Conservation (phyloP, 176 grass and related monocot genomes). For the Oryza meyeriana region DNA sequence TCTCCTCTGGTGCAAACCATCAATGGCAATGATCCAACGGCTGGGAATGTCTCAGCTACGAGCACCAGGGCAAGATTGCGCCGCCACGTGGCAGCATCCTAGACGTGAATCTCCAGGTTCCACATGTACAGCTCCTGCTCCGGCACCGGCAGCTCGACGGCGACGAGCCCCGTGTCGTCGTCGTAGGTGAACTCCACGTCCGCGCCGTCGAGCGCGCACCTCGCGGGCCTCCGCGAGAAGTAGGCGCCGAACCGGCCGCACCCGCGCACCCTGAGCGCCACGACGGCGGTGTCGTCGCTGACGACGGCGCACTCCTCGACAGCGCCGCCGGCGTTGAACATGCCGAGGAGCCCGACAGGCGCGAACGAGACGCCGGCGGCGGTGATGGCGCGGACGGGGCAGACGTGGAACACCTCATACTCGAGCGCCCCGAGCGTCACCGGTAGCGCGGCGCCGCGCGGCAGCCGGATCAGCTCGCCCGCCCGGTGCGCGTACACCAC, state of each 20-base stretch:
- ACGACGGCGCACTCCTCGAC: constrained; percentile 51
- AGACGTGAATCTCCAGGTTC: constrained; percentile 55
- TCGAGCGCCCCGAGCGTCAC: constrained; percentile 70
- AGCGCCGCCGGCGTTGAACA: constrained; percentile 89
- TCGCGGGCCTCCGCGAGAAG: constrained; percentile 52
- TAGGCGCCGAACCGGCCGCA: constrained; percentile 71
- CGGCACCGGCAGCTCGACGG: constrained; percentile 54
- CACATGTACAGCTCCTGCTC: constrained; percentile 64
- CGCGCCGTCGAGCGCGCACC: constrained; percentile 43
- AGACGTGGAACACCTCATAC: constrained; percentile 81
- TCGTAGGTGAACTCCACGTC: constrained; percentile 56
- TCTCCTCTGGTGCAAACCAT: neutral
- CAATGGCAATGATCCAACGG: neutral
- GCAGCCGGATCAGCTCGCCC: constrained; percentile 61
- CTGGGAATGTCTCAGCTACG: neutral
- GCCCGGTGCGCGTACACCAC: constrained; percentile 46
- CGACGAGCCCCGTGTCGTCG: constrained; percentile 40
- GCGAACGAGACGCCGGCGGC: constrained; percentile 35
- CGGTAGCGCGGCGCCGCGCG: constrained; percentile 45
- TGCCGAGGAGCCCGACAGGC: constrained; percentile 61
- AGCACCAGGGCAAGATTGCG: neutral
- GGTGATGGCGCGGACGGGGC: constrained; percentile 41
- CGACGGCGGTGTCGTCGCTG: neutral
- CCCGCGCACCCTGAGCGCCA: constrained; percentile 51
- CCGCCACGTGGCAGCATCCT: neutral